Conservation (phyloP, 2,329 filamentous ascomycete species). For the Hypoxylon sp. region DNA sequence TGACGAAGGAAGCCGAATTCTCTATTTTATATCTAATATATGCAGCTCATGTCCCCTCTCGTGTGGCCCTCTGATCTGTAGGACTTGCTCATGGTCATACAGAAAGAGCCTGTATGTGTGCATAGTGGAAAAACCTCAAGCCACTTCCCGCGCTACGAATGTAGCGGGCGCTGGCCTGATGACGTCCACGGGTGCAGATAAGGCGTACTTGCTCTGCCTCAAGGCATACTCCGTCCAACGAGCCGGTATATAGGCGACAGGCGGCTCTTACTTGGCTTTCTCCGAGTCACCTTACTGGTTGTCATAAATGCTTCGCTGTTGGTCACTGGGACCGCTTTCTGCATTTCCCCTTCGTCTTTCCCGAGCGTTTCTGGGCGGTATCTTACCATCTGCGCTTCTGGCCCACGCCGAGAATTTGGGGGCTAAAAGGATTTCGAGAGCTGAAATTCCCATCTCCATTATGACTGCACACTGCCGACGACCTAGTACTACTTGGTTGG, state of each 20-base stretch:
- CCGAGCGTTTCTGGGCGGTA: neutral
- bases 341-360: constrained; percentile 2
- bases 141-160: neutral
- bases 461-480: neutral
- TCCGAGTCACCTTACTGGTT: neutral
- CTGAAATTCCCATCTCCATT: neutral
- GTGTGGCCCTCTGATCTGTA: neutral
- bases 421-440: neutral
- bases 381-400: neutral
- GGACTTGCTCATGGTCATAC: constrained; percentile 1
- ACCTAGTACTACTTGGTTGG: neutral
- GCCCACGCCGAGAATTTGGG: constrained; percentile 10
- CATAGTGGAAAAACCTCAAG: constrained; percentile 25
- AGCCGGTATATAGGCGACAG: constrained; percentile 8
- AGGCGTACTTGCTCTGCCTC: constrained; percentile 6
- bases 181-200: constrained; percentile 3
- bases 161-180: constrained; percentile 15
- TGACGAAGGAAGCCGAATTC: constrained; percentile 2
- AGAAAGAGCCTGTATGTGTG: neutral
- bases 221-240: constrained; percentile 1
- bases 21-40: constrained; percentile 17
- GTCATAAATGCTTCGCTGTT: neutral
- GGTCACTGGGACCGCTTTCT: neutral
- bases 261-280: neutral
- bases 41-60: neutral